Evolutionary conservation across 345 rosid genomes (phyloP), one percentile per base, ranked within the genome.

Genomic region (Cochlearia excelsa): DNA sequence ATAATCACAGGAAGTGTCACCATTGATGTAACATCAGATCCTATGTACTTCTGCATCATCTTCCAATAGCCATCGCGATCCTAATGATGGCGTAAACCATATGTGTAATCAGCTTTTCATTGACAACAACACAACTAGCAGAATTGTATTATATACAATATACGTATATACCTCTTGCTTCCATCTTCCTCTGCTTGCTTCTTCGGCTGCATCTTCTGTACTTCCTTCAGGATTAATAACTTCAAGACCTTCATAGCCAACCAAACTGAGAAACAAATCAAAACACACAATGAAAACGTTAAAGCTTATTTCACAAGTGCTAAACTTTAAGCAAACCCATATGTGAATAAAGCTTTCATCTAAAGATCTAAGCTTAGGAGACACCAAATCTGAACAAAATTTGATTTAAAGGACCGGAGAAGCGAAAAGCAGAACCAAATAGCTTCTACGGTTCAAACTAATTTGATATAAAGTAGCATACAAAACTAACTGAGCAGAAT

Each of bases 201-300:
- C 97, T 70, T 87, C 97, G 56, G 80, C 99, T 28, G 92, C 94
- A 57, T 93, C 99, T 29, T 90, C 97, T 26, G 84, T 90, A 66
- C 95, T 83, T 69, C 99, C 99, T 70, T 93, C 99, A 1, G 97
- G 99, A 69, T 93, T 90, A 41, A 90, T 72, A 63, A 93, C 97
- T 79, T 93, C 97, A 43, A 93, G 64, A 3, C 99, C 99, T 72
- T 93, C 97, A 68, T 93, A 87, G 29, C 86, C 84, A 61, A 87
- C 33, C 71, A 89, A 59, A 46, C 97, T 93, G 71, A 47, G 59
- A 46, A 59, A 27, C 43, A 54, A 31, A 67, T 29, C 29, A 60
- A 64, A 48, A 47, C 26, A 48, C 30, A 33, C 35, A 33, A 54
- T 52, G 3, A 7, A 45, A 8, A 16, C 39, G 5, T 51, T 35